Base-by-base conservation (phyloP, 2,329 filamentous ascomycete genomes). In the Massarina eburnea region DNA sequence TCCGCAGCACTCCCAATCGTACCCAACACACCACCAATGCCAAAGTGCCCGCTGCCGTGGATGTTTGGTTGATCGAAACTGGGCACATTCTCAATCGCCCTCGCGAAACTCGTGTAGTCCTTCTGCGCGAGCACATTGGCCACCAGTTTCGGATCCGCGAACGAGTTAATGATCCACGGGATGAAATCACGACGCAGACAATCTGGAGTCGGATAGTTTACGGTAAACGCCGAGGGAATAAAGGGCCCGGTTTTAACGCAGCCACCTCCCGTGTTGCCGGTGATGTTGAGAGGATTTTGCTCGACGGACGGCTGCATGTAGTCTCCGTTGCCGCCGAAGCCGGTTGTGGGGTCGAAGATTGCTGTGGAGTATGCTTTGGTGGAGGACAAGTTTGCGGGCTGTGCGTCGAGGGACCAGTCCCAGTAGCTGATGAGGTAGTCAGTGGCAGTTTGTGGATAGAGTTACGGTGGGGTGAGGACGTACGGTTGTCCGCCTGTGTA, bases 1-100 rank as follows among this genome's bases (percentile, higher is more conserved):
- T 65, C 63, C 15, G 57, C 56, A n/a, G 64, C 58, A 52, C 69
- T 59, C 6, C 66, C 66, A 27, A 65, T 57, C 32, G 54, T 55
- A 1, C 67, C 65, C 12, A 67, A 37, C 3, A 57, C 62, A 9
- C 67, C 69, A 4, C 66, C 67, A 21, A 70, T 60, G 4, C 64
- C 67, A 44, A 70, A 71, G 42, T 71, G 69, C 0, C 66, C 68
- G 36, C 57, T 61, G 1, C 60, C 62, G 33, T 72, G 69, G 21
- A 71, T 58, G 40, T 67, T 68, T 9, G 56, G 59, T 19, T 52
- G 40, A 4, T 46, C 50, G 39, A 68, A 63, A 32, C 45, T 61
- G 8, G 57, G 55, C 8, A 53, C 45, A 8, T 55, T 57, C 48
- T 70, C 63, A 24, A 66, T 41, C 1, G 52, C 51, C 12, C 52